phyloP scores from a whole-genome alignment of 2,329 filamentous ascomycete genomes.

The Colletotrichum zoysiae region DNA sequence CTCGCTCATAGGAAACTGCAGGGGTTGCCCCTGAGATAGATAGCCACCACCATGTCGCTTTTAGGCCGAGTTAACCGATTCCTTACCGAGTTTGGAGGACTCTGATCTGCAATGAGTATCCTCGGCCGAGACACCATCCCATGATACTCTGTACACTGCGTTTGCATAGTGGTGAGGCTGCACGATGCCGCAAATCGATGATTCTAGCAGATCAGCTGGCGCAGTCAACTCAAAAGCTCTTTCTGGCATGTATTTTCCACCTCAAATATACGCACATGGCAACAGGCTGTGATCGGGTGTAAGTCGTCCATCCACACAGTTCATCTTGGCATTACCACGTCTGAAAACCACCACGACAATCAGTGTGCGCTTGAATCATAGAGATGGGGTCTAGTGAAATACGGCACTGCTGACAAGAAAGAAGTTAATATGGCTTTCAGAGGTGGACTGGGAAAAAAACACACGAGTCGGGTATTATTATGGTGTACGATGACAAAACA shows the following conservation, averaged over 20 bases:
- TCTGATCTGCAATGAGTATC: background rate
- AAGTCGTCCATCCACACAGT: too few relatives aligned
- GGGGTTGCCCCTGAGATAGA: background rate
- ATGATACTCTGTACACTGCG: background rate
- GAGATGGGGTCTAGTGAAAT: too few relatives aligned
- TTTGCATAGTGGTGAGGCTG: background rate
- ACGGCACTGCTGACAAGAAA: too few relatives aligned
- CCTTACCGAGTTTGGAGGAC: background rate
- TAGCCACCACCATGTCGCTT: background rate
- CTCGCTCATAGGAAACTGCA: background rate
- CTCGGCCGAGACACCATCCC: slow-evolving; percentile 7
- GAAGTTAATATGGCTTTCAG: too few relatives aligned
- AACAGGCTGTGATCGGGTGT: background rate
- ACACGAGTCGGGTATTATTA: too few relatives aligned
- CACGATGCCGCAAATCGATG: slow-evolving; percentile 12
- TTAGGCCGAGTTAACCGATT: slow-evolving; percentile 2
- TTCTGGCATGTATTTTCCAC: background rate
- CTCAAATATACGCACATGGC: background rate
- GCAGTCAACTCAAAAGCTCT: slow-evolving; percentile 7
- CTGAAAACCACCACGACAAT: too few relatives aligned
- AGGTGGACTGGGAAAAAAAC: too few relatives aligned
- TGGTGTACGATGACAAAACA: too few relatives aligned
- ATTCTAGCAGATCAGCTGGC: slow-evolving; percentile 4
- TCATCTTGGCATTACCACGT: too few relatives aligned
- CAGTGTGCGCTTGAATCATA: background rate